Evolutionary conservation across 2,329 filamentous ascomycete species (phyloP).

Genomic region (Epichloe sp.): DNA sequence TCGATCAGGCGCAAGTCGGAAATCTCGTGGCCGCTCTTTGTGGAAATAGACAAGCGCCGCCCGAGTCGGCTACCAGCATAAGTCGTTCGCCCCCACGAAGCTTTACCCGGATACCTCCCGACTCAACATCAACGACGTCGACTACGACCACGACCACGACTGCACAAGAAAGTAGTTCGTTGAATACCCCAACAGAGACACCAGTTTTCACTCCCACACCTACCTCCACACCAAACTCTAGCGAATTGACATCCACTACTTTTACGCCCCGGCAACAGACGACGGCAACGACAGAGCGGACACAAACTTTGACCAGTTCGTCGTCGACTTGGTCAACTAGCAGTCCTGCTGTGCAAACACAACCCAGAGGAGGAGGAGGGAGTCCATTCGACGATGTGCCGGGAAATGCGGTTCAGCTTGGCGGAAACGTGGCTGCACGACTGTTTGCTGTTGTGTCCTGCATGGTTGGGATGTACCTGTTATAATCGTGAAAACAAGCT

Average conservation of each 20-base stretch:
- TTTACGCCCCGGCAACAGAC: background rate
- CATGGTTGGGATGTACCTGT: background rate
- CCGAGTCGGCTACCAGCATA: slow-evolving; percentile 1
- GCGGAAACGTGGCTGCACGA: background rate
- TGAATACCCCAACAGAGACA: background rate
- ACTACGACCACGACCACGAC: background rate
- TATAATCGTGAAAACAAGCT: background rate
- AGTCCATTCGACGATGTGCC: slow-evolving; percentile 10
- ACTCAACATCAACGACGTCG: background rate
- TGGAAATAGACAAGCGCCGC: slow-evolving; percentile 7
- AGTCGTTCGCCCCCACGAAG: background rate
- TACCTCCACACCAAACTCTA: background rate
- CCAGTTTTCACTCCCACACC: background rate
- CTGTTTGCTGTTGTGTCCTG: background rate
- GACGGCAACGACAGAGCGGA: background rate
- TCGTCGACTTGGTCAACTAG: slow-evolving; percentile 4
- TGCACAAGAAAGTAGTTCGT: background rate
- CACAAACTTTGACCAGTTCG: background rate
- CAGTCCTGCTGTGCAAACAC: slow-evolving; percentile 2
- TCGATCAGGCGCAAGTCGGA: slow-evolving; percentile 24
- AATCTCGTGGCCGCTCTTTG: slow-evolving; percentile 26
- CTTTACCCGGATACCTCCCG: background rate
- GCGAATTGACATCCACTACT: background rate
- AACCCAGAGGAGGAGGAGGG: slow-evolving; percentile 10
- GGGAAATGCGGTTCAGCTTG: background rate